phyloP scores from a whole-genome alignment of 192 early-diverging fungal species.

The Obelidium mucronatum region DNA sequence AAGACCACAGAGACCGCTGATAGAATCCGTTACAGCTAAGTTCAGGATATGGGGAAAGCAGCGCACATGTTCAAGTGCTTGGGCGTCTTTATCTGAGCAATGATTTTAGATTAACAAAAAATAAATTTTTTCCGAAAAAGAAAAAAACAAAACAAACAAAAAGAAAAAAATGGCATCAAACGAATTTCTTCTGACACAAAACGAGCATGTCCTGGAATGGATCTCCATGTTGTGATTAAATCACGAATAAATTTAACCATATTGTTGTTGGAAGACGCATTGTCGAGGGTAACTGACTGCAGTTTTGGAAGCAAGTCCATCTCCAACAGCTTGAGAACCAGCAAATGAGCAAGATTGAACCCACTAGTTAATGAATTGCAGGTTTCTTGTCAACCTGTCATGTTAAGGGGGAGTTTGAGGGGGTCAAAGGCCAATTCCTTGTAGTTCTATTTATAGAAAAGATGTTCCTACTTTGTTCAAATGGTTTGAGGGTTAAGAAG shows the following conservation, averaged over 20 bases:
- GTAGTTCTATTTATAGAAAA: no score
- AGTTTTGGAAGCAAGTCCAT: neutral
- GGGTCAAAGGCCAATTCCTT: no score
- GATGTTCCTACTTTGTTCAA: no score
- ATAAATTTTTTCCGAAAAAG: no score
- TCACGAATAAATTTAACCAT: neutral
- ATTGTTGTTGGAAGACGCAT: neutral
- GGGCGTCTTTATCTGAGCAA: neutral
- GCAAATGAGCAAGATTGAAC: neutral
- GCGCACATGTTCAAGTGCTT: neutral
- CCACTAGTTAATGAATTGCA: no score
- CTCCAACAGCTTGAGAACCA: neutral
- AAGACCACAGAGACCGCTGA: neutral
- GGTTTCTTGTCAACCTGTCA: no score
- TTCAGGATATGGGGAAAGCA: neutral
- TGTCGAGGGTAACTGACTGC: neutral
- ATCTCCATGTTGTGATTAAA: neutral
- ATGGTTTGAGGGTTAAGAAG: no score
- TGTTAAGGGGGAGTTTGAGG: no score
- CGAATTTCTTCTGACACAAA: neutral
- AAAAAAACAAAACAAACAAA: neutral
- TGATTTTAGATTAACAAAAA: no score
- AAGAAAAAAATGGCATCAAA: neutral
- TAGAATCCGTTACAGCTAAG: neutral
- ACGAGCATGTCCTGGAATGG: neutral